phyloP scores from a whole-genome alignment of 768 basidiomycete species.

The Postia placenta region DNA sequence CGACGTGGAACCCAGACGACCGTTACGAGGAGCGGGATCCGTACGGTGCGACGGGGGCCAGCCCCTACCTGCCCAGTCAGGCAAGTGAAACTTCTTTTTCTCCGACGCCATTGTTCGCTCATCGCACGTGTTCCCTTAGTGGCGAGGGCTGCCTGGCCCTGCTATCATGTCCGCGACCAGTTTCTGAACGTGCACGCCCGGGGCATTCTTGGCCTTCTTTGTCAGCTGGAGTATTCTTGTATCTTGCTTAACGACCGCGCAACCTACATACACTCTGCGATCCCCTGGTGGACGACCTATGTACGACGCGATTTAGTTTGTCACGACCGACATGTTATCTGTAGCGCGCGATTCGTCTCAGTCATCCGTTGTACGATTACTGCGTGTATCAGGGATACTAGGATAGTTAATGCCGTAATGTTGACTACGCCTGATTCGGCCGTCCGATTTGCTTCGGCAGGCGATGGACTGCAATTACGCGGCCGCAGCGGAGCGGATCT shows the following conservation, averaged over 20 bases:
- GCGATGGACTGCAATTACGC: background rate
- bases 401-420: slow-evolving; percentile 4
- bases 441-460: background rate
- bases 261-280: too few species aligned
- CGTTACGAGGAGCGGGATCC: slow-evolving; percentile 30
- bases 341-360: background rate
- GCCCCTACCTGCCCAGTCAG: slow-evolving; percentile 30
- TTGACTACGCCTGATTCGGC: background rate
- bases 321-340: background rate
- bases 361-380: slow-evolving; percentile 1
- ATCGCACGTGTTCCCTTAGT: slow-evolving; percentile 15
- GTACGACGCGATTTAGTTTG: too few species aligned
- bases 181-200: slow-evolving; percentile 4
- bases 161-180: slow-evolving; percentile 21
- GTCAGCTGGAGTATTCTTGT: background rate
- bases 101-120: background rate
- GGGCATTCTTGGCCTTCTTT: slow-evolving; percentile 1
- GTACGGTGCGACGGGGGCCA: slow-evolving; percentile 21
- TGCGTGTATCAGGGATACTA: background rate
- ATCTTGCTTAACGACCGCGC: too few species aligned
- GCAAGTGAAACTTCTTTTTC: slow-evolving; percentile 8
- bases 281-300: too few species aligned
- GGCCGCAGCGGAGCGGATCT: background rate
- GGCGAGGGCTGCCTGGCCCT: slow-evolving; percentile 31
- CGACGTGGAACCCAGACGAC: slow-evolving; percentile 25